These are phyloP conservation scores for Blastobotrys capitulatus DNA, from an alignment of 1,139 yeast species.

Conservation along the genomic window DNA sequence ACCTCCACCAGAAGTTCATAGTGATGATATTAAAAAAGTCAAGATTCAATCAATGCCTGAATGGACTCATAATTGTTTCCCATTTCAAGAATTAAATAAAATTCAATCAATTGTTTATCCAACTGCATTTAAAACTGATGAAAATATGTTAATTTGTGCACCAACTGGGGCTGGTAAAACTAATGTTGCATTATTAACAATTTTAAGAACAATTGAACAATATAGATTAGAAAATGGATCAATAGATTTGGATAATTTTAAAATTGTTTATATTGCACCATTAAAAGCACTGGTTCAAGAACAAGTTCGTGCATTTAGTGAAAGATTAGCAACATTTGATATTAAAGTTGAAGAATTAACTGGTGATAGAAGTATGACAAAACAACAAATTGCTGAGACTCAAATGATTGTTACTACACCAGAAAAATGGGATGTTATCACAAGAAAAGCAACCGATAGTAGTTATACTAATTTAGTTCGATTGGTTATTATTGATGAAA, in stretches of 20 bases:
- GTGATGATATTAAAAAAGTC: constrained; percentile 48
- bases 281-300: constrained; percentile 93
- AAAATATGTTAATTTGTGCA: constrained; percentile 80
- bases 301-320: constrained; percentile 80
- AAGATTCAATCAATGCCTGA: constrained; percentile 60
- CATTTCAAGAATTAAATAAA: constrained; percentile 52
- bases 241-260: constrained; percentile 52
- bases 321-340: constrained; percentile 63
- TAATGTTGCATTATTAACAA: constrained; percentile 82
- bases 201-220: constrained; percentile 56
- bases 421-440: constrained; percentile 95
- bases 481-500: constrained; percentile 84
- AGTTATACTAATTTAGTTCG: constrained; percentile 60
- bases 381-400: constrained; percentile 69
- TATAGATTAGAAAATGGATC: constrained; percentile 45
- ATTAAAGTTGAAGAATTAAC: constrained; percentile 80
- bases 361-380: constrained; percentile 80
- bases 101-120: constrained; percentile 84
- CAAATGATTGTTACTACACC: constrained; percentile 91
- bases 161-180: constrained; percentile 99
- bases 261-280: constrained; percentile 89
- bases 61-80: constrained; percentile 76
- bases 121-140: constrained; percentile 62
- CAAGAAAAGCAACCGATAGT: constrained; percentile 67
- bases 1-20: constrained; percentile 43